Base-by-base conservation (phyloP, 805 yeast species). In the Saccharomycopsis capsularis region DNA sequence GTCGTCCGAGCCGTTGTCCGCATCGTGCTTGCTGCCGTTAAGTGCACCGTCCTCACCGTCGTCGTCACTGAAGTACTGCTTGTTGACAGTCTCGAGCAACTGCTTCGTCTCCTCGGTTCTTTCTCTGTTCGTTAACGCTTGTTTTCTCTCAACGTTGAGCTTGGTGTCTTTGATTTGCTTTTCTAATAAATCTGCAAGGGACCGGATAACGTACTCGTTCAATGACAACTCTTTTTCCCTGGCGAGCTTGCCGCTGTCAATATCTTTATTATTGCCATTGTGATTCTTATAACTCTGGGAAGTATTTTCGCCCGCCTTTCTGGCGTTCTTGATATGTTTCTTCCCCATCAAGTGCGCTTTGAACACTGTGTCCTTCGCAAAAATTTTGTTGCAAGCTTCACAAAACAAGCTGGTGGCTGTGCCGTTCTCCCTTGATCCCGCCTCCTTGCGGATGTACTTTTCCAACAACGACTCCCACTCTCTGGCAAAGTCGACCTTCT, bases 121-220 rank as follows among this genome's bases (percentile, higher is more conserved):
- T 57, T 86, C 96, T 23, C 85, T 70, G 2, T 76, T 82, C 0
- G 95, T 83, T 55, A 90, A 69, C 1, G 83, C 79, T 27, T 75
- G 69, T 46, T 73, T 70, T 46, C 96, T 71, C 59, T 84, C 87
- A 2, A 76, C 70, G 57, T 86, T 82, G 18, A 71, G 64, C 38
- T 70, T 73, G 0, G 96, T 82, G 13, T 66, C 69, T 0, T 62
- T 61, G 13, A 80, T 64, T 19, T 68, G 68, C 11, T 67, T 63
- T 2, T 59, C 55, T 3, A 85, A 60, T 0, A 70, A 52, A 4
- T 58, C 53, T 1, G 70, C 62, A 3, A 79, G 56, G 19, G 60
- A 59, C 4, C 59, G 61, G 19, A 80, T 63, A 35, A 65, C 57
- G 54, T 59, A 68, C 53, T 77, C 81, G n/a, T 63, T 56, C 5